Percentiles rank a stretch among this genome's conserved stretches.
Evolutionary conservation across 139 green algal genomes (phyloP).

Genomic region (Volvox africanus): DNA sequence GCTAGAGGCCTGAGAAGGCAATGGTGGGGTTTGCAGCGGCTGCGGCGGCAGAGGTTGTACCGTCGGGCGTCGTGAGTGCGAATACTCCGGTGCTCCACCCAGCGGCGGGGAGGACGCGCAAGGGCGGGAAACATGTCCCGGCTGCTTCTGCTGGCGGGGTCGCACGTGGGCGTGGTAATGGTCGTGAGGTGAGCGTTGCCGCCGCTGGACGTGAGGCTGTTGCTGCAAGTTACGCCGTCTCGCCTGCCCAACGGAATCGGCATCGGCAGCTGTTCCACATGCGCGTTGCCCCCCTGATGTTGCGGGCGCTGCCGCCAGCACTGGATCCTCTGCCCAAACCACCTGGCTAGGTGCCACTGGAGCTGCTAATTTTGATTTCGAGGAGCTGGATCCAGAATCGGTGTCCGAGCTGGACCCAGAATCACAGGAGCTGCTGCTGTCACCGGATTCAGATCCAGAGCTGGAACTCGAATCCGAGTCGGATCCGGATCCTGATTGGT

Average conservation of each 20-base stretch:
- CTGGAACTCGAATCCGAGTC: slow-evolving; percentile 11
- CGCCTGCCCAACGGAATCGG: not conserved
- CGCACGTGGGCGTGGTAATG: not conserved
- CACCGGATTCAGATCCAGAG: slow-evolving; percentile 27
- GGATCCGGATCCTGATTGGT: slow-evolving; percentile 8
- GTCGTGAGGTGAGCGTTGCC: not conserved
- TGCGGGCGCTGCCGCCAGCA: not conserved
- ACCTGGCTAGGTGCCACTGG: not conserved
- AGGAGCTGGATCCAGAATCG: slow-evolving; percentile 20
- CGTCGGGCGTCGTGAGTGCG: not conserved
- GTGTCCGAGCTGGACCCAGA: slow-evolving; percentile 16
- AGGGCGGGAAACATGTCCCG: not conserved
- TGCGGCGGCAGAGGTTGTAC: not conserved
- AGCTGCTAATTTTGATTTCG: not conserved
- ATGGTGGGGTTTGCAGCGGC: not conserved
- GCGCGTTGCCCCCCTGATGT: not conserved
- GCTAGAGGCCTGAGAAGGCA: too few relatives aligned
- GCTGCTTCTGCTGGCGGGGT: not conserved
- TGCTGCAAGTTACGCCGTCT: not conserved
- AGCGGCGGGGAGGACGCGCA: not conserved
- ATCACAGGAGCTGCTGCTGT: slow-evolving; percentile 4
- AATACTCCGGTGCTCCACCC: not conserved
- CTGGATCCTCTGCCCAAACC: not conserved
- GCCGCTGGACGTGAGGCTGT: not conserved
- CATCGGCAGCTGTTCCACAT: not conserved